Conservation (phyloP, 495 filamentous ascomycete species). For the Daldinia childiae region DNA sequence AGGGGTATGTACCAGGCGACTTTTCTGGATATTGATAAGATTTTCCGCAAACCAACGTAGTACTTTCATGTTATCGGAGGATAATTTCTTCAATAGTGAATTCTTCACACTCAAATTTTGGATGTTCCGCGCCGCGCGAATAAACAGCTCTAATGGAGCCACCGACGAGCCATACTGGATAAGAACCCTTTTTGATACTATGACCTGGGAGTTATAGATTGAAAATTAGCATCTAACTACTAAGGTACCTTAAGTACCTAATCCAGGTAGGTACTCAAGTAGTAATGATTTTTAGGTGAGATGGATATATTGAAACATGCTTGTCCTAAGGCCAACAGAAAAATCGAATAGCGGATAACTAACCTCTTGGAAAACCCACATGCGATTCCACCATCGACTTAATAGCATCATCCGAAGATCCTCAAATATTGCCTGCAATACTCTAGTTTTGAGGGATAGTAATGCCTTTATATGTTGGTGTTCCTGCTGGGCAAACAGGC, state of each 20-base stretch:
- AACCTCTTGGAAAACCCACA: not conserved
- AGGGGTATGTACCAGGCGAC: not conserved
- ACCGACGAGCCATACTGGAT: not conserved
- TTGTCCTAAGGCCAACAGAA: too few species aligned
- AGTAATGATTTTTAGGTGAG: not conserved
- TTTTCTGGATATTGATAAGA: not conserved
- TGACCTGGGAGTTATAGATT: not conserved
- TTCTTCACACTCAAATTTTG: not conserved
- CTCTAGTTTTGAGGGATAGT: not conserved
- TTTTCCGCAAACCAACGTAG: not conserved
- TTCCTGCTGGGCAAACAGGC: not conserved
- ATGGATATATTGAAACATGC: not conserved
- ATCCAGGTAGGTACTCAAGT: too few species aligned
- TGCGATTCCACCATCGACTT: not conserved
- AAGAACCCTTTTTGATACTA: not conserved
- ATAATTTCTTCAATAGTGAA: not conserved
- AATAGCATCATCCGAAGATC: not conserved
- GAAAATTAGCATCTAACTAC: not conserved
- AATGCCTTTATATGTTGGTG: not conserved
- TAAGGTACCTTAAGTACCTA: too few species aligned
- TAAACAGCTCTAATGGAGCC: not conserved
- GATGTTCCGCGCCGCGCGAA: not conserved
- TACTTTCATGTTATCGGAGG: not conserved
- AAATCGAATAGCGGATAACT: not conserved
- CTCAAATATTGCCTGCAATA: not conserved